Conservation (phyloP, 495 filamentous ascomycete species). For the Penicillium daleae region DNA sequence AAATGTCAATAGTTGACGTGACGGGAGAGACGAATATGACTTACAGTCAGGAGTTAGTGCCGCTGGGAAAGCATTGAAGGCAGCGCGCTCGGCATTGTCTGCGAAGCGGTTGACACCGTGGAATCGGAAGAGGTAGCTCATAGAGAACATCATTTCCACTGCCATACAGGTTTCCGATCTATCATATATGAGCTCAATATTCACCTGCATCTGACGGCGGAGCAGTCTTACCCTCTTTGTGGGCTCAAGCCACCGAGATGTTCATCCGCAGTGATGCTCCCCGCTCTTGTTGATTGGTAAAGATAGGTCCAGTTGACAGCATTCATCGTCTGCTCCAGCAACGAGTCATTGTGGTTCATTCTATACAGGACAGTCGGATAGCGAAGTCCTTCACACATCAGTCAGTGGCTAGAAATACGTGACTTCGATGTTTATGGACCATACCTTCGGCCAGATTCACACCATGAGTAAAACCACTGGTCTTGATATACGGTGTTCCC, state of each 20-base stretch:
- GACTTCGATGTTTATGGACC: background rate
- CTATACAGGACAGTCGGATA: conserved; percentile 46
- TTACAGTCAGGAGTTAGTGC: conserved; percentile 53
- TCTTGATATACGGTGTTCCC: conserved; percentile 37
- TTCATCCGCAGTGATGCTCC: background rate
- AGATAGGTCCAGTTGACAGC: background rate
- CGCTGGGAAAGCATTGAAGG: conserved; percentile 64
- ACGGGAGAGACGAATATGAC: background rate
- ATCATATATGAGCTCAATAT: conserved; percentile 35
- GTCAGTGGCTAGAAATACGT: background rate
- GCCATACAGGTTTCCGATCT: conserved; percentile 48
- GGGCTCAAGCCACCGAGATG: background rate
- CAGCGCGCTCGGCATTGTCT: conserved; percentile 58
- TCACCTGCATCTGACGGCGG: background rate
- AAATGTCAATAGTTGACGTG: background rate
- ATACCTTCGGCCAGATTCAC: conserved; percentile 55
- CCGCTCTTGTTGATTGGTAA: background rate
- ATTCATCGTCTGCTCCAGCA: conserved; percentile 16
- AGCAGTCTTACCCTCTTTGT: background rate
- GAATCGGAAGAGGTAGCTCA: conserved; percentile 46
- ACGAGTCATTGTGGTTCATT: conserved; percentile 43
- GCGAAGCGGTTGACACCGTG: conserved; percentile 55
- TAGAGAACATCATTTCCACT: conserved; percentile 49
- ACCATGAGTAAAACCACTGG: conserved; percentile 49
- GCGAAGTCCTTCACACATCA: conserved; percentile 33